Conservation (phyloP, 2,329 filamentous ascomycete species). For the Delphinella strobiligena region DNA sequence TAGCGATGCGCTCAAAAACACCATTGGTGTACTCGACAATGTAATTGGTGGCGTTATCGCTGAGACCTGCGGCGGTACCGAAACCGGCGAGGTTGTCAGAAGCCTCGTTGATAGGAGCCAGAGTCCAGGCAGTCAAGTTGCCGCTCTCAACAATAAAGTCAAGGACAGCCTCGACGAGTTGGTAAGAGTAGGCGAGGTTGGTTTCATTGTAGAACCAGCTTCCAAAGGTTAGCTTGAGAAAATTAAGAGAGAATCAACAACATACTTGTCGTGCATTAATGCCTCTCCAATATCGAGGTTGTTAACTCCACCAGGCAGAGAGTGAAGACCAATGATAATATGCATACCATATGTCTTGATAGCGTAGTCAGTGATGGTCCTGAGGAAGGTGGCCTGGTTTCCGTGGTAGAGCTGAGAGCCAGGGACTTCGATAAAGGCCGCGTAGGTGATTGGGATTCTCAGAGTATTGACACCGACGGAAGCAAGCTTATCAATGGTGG, state of each 20-base stretch:
- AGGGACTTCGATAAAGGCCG: conserved; percentile 24
- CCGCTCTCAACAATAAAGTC: neutral
- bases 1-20: conserved; percentile 14
- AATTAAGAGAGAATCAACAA: too few relatives aligned
- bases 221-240: neutral
- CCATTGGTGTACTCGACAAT: conserved; percentile 22
- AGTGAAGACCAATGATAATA: conserved; percentile 23
- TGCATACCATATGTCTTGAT: conserved; percentile 25
- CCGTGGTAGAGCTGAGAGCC: conserved; percentile 22
- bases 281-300: conserved; percentile 16
- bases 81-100: conserved; percentile 19
- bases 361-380: conserved; percentile 22
- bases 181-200: conserved; percentile 20
- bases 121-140: neutral
- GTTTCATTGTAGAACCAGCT: conserved; percentile 24
- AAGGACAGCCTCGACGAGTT: neutral
- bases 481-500: conserved; percentile 22
- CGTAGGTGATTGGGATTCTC: conserved; percentile 25
- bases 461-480: conserved; percentile 20
- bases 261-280: conserved; percentile 16
- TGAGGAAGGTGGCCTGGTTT: conserved; percentile 19
- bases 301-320: conserved; percentile 22
- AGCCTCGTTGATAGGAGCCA: conserved; percentile 1
- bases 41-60: conserved; percentile 19
- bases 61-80: conserved; percentile 20